A percentile compares a stretch with the other conserved stretches of the same genome.
Evolutionary conservation across 495 filamentous ascomycete genomes (phyloP).

Genomic region (Podospora tetraspora): DNA sequence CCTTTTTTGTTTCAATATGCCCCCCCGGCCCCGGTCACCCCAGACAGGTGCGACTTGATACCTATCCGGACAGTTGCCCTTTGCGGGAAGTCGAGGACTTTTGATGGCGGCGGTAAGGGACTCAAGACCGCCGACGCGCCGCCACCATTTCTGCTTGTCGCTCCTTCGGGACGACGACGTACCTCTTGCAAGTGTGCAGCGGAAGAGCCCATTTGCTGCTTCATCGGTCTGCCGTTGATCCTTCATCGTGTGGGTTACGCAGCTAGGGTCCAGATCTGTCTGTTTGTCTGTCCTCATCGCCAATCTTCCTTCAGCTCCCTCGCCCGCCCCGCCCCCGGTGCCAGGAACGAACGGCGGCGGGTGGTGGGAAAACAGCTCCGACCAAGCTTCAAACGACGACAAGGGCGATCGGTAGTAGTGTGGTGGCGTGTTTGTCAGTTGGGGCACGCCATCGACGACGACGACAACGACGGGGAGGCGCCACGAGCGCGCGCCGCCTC

Average conservation of each 20-base stretch:
- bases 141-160: background rate
- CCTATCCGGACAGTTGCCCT: background rate
- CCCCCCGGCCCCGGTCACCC: background rate
- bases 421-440: background rate
- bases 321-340: background rate
- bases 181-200: background rate
- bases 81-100: background rate
- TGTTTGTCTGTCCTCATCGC: background rate
- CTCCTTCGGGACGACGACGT: background rate
- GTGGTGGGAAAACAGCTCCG: background rate
- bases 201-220: background rate
- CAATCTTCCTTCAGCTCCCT: background rate
- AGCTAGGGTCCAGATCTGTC: background rate
- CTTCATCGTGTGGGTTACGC: background rate
- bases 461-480: background rate
- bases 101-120: background rate
- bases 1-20: slow-evolving; percentile 1
- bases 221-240: background rate
- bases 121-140: background rate
- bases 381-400: background rate
- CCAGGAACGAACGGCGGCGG: background rate
- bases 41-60: background rate
- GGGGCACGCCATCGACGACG: too few species aligned
- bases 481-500: background rate
- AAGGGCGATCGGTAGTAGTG: background rate